Evolutionary conservation across 2,329 filamentous ascomycete genomes (phyloP), one percentile per base, ranked within the genome.

Genomic region (Ceratocystis huliohia): DNA sequence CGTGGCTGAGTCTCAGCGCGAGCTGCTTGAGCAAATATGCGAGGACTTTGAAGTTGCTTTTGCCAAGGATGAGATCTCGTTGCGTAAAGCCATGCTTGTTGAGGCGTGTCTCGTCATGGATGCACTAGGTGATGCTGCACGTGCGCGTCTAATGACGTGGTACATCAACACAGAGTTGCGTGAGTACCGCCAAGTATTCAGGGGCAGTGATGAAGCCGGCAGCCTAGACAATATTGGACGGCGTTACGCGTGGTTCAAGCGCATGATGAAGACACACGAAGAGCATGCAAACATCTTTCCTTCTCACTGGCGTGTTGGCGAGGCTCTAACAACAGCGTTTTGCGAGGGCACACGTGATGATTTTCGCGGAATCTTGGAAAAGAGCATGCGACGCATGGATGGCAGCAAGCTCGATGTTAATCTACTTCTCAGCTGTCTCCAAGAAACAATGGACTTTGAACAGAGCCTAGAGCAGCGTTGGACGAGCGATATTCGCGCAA

Each of bases 41-140:
- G 94, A 97, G 76, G 94, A 99, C 76, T 99, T 99, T 74, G 94
- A 99, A 79, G 83, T 96, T 67, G 88, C 89, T 0, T 99, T 97
- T 76, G 88, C 92, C 22, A 96, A 93, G 75, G 87, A 85, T 25
- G 93, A 97, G 75, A 85, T 96, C 15, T 79, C 80, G 2, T 79
- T 84, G 67, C 86, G 86, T 70, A 85, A 84, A 70, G 82, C 80
- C 15, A 86, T 87, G 74, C 81, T 99, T 66, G 81, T 88, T 45
- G 94, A 99, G 76, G 91, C 90, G 0, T 97, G 94, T 74, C 79
- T 89, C 69, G 93, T 99, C 46, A 93, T 96, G 83, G 94, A 99
- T 78, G 91, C 94, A 13, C 80, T 99, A 22, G 94, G 94, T 0
- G 93, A 97, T 50, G 85, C 87, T 72, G 94, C 94, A 28, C 85